phyloP scores from a whole-genome alignment of 371 early-diverging fungal species.

The Mortierella polycephala region DNA sequence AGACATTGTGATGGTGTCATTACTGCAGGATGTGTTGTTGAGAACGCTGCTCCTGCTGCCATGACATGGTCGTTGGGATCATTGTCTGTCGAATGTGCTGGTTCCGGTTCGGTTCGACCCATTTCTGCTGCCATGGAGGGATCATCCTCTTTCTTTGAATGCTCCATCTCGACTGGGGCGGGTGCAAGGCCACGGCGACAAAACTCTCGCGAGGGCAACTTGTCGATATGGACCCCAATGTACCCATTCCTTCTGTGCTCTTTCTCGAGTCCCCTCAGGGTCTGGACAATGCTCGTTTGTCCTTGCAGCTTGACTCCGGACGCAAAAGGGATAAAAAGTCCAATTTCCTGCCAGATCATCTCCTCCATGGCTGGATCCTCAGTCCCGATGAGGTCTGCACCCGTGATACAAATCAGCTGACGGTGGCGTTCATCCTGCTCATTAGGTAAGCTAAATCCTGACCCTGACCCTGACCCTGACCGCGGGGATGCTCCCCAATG shows the following conservation, averaged over 20 bases:
- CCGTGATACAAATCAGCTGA: slow-evolving; percentile 36
- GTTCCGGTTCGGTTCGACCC: not conserved
- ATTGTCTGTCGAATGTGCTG: not conserved
- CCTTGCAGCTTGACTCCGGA: slow-evolving; percentile 6
- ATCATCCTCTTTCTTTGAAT: too few relatives aligned
- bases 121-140: too few relatives aligned
- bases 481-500: slow-evolving; percentile 23
- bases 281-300: slow-evolving; percentile 9
- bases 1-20: slow-evolving; percentile 15
- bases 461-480: not conserved
- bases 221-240: slow-evolving; percentile 48
- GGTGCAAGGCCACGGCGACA: slow-evolving; percentile 10
- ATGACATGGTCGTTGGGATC: not conserved
- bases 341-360: slow-evolving; percentile 41
- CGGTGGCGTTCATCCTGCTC: slow-evolving; percentile 15
- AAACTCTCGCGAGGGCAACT: slow-evolving; percentile 29
- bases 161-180: not conserved
- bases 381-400: slow-evolving; percentile 31
- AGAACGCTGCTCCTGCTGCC: slow-evolving; percentile 1
- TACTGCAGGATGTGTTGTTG: not conserved
- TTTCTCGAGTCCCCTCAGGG: slow-evolving; percentile 23
- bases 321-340: slow-evolving; percentile 16
- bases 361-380: slow-evolving; percentile 35
- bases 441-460: not conserved
- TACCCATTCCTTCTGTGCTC: slow-evolving; percentile 13